These are phyloP conservation scores for Rubus parviflorus DNA, from an alignment of 306 rosid genomes.

Conservation along the genomic window DNA sequence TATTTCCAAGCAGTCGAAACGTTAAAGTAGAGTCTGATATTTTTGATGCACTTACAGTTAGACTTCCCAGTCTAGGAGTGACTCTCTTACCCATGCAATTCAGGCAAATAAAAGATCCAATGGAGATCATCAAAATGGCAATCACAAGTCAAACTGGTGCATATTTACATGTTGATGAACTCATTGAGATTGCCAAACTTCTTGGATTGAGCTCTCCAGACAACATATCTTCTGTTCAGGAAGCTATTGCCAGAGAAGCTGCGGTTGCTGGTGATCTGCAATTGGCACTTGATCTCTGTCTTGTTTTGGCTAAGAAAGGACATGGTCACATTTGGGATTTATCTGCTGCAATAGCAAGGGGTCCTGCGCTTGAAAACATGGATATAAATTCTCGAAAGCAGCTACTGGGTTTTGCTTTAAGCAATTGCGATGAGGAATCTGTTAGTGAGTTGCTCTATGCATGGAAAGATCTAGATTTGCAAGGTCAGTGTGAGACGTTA, in stretches of 20 bases:
- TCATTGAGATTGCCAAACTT: constrained; percentile 86
- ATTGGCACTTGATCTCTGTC: constrained; percentile 94
- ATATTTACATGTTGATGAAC: constrained; percentile 92
- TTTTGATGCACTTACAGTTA: constrained; percentile 78
- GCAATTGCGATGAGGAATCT: constrained; percentile 94
- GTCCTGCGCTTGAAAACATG: constrained; percentile 97
- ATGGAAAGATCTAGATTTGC: constrained; percentile 97
- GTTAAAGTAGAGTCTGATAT: constrained; percentile 80
- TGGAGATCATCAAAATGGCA: constrained; percentile 90
- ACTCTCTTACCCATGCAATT: constrained; percentile 94
- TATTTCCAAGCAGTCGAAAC: constrained; percentile 63
- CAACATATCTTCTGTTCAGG: constrained; percentile 83
- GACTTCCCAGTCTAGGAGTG: constrained; percentile 95
- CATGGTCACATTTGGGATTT: constrained; percentile 94
- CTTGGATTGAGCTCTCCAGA: constrained; percentile 81
- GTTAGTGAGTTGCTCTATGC: constrained; percentile 85
- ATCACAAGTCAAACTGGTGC: constrained; percentile 85
- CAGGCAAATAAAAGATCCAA: constrained; percentile 87
- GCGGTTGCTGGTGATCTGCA: constrained; percentile 99
- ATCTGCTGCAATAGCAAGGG: constrained; percentile 98
- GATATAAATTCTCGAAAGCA: constrained; percentile 84
- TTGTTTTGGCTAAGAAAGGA: constrained; percentile 82
- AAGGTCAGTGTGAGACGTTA: constrained; percentile 80
- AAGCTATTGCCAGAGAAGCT: constrained; percentile 99
- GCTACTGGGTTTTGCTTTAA: constrained; percentile 86